Base-by-base conservation (phyloP, 2,329 filamentous ascomycete species). In the Aspergillus candidus region DNA sequence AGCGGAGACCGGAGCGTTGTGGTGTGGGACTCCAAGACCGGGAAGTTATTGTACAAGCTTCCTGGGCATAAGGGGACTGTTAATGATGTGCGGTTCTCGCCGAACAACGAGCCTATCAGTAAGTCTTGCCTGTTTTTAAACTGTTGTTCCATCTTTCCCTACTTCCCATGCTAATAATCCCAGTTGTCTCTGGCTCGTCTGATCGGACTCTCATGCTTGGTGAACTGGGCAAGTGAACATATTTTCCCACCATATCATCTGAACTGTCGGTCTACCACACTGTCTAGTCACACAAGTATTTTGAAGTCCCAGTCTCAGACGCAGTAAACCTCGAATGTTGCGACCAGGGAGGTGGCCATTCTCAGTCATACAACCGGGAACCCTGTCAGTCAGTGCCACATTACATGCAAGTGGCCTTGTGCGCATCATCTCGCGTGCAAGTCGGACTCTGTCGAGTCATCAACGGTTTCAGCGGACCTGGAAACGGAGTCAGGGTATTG, bases 21-120 rank as follows among this genome's bases (percentile, higher is more conserved):
- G 11, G 82, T 97, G 8, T 98, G 93, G 93, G 90, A 93, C 40
- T 82, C 76, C 44, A 83, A 87, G 62, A 86, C 79, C n/a, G 90
- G 87, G 46, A 97, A 94, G 72, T 74, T 98, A 56, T 67, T 94
- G 51, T 94, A 96, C 70, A 97, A 97, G 70, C 75, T 98, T 41
- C 93, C 93, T 1, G 93, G 93, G 1, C 93, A 98, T 66, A 93
- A 89, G 69, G 93, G 91, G 30, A 88, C 87, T 0, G 93, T 97
- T 40, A 98, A 97, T 63, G 89, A 91, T 64, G 91, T 91, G 43
- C 85, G 94, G 55, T 94, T 98, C 62, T 84, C 88, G 38, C 89
- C 91, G 4, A 79, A 79, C 32, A 80, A 84, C 48, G 89, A 96
- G 57, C 88, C 89, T 14, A 86, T 96, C 49, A 78, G 90, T 95